These are phyloP conservation scores for Monosporascus sp. DNA, from an alignment of 2,329 filamentous ascomycete species.

Conservation along the genomic window DNA sequence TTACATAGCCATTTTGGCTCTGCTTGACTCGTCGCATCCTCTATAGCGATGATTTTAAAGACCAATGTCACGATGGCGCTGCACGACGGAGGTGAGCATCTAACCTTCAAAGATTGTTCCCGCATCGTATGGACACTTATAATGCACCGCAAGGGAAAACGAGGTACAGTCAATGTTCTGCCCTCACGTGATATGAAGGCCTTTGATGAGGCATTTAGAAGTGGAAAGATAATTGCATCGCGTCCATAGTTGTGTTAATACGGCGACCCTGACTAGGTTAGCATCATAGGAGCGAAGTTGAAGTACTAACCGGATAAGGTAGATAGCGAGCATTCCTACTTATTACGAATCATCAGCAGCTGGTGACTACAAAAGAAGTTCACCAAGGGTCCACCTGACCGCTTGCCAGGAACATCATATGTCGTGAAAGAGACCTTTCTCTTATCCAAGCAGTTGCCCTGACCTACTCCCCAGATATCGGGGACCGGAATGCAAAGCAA, in stretches of 20 bases:
- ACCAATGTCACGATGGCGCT: not conserved
- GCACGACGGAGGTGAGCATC: not conserved
- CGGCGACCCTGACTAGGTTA: not conserved
- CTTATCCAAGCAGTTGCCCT: not conserved
- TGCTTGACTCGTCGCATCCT: not conserved
- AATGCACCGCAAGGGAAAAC: not conserved
- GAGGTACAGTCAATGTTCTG: not conserved
- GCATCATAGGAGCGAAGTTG: not conserved
- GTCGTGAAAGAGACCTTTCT: not conserved
- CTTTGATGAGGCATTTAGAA: not conserved
- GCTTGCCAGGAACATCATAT: not conserved
- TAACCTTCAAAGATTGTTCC: not conserved
- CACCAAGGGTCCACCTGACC: too few relatives aligned
- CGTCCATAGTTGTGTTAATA: not conserved
- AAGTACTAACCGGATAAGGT: too few relatives aligned
- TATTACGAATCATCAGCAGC: too few relatives aligned
- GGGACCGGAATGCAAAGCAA: not conserved
- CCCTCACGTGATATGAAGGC: not conserved
- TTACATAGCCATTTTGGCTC: not conserved
- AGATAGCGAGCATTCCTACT: too few relatives aligned
- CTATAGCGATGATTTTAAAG: not conserved
- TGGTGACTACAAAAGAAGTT: too few relatives aligned
- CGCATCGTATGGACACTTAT: not conserved
- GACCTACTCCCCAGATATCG: not conserved
- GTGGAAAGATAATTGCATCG: not conserved